These are phyloP conservation scores for Neonectria magnoliae DNA, from an alignment of 2,329 filamentous ascomycete species.

Conservation along the genomic window DNA sequence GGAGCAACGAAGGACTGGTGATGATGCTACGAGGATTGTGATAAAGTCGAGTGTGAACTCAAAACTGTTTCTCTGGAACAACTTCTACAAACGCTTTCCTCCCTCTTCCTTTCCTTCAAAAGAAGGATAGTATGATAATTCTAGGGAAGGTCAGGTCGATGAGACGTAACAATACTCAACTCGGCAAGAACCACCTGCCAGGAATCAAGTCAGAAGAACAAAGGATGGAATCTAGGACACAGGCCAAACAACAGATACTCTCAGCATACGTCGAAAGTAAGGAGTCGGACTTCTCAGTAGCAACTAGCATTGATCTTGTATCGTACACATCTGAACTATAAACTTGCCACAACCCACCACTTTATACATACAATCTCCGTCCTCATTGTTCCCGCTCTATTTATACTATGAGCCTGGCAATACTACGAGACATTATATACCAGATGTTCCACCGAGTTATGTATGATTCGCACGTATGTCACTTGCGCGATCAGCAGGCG, in stretches of 20 bases:
- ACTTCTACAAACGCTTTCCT: neutral
- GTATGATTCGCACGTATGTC: conserved; percentile 24
- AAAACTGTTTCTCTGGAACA: neutral
- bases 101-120: neutral
- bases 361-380: conserved; percentile 25
- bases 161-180: neutral
- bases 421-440: conserved; percentile 45
- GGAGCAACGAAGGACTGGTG: neutral
- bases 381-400: neutral
- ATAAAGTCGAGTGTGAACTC: neutral
- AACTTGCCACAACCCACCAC: neutral
- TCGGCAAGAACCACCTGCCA: neutral
- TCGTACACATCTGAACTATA: conserved; percentile 29
- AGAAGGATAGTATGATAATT: too few species aligned
- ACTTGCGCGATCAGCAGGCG: conserved; percentile 4
- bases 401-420: conserved; percentile 28
- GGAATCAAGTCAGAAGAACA: neutral
- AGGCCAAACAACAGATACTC: neutral
- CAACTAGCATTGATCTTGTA: conserved; percentile 25
- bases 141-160: neutral
- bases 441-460: conserved; percentile 24
- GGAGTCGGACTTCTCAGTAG: neutral
- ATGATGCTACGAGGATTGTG: neutral
- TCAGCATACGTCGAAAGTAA: neutral
- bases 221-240: neutral